Percentiles rank a stretch among this genome's conserved stretches.
Evolutionary conservation across 2,329 filamentous ascomycete genomes (phyloP).

Genomic region (Exophiala calicioides): DNA sequence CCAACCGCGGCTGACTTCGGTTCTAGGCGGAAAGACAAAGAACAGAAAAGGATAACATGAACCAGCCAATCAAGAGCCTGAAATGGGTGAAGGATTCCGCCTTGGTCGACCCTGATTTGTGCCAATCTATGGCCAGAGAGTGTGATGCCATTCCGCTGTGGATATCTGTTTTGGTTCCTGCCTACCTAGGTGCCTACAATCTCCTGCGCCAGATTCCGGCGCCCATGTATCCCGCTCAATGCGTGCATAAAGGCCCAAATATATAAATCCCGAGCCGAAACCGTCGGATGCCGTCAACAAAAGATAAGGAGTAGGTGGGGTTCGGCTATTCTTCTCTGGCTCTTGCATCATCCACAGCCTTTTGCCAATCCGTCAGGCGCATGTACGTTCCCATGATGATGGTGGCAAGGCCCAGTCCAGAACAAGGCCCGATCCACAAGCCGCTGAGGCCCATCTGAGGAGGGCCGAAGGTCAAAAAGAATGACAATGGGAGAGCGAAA

Average conservation of each 20-base stretch:
- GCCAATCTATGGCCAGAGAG: too few species aligned
- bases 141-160: neutral
- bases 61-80: neutral
- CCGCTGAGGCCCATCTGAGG: conserved; percentile 67
- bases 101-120: too few species aligned
- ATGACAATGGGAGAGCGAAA: conserved; percentile 73
- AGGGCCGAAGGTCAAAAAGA: conserved; percentile 69
- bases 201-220: neutral
- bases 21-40: conserved; percentile 1
- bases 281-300: too few species aligned
- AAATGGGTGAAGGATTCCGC: too few species aligned
- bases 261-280: too few species aligned
- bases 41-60: neutral
- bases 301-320: too few species aligned
- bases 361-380: conserved; percentile 50
- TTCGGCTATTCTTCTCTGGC: conserved; percentile 26
- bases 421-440: conserved; percentile 63
- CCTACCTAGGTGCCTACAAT: neutral
- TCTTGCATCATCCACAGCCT: conserved; percentile 54
- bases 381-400: conserved; percentile 71
- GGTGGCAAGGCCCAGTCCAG: conserved; percentile 77
- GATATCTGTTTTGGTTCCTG: neutral
- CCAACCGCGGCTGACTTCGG: conserved; percentile 2
- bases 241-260: too few species aligned
- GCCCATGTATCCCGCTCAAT: neutral